Percentiles rank a stretch among this genome's conserved stretches.
Conservation (phyloP, 2,329 filamentous ascomycete species). For the Gliomastix tumulicola region DNA sequence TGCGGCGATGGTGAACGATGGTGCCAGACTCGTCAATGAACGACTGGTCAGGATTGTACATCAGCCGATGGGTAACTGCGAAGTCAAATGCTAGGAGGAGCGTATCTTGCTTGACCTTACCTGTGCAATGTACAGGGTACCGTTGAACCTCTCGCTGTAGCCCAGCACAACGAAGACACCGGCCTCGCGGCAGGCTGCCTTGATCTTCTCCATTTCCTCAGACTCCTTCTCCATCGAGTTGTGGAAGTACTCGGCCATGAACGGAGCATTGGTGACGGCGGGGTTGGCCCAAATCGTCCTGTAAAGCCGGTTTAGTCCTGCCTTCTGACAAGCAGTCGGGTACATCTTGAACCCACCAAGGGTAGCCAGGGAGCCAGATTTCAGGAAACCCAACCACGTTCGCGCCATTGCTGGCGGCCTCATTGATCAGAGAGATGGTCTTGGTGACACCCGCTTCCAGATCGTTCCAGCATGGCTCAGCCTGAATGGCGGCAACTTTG, state of each 20-base stretch:
- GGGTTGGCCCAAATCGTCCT: slow-evolving; percentile 20
- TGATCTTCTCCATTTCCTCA: slow-evolving; percentile 32
- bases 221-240: slow-evolving; percentile 32
- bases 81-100: too few relatives aligned
- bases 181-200: slow-evolving; percentile 35
- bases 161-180: slow-evolving; percentile 33
- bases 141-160: slow-evolving; percentile 28
- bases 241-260: slow-evolving; percentile 35
- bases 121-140: slow-evolving; percentile 37
- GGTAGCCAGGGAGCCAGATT: slow-evolving; percentile 36
- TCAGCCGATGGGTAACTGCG: too few relatives aligned
- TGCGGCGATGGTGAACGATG: slow-evolving; percentile 31
- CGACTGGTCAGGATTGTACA: too few relatives aligned
- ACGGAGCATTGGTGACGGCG: slow-evolving; percentile 21
- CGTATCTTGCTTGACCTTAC: too few relatives aligned
- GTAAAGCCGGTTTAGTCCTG: too few relatives aligned
- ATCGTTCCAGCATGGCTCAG: slow-evolving; percentile 16
- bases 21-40: slow-evolving; percentile 31
- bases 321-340: too few relatives aligned
- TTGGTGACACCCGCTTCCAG: slow-evolving; percentile 25
- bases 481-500: slow-evolving; percentile 15
- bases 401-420: slow-evolving; percentile 19
- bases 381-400: slow-evolving; percentile 34
- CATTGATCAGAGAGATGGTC: slow-evolving; percentile 20
- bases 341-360: slow-evolving; percentile 34